phyloP scores from a whole-genome alignment of 768 basidiomycete species.

The Chalciporus piperatus region DNA sequence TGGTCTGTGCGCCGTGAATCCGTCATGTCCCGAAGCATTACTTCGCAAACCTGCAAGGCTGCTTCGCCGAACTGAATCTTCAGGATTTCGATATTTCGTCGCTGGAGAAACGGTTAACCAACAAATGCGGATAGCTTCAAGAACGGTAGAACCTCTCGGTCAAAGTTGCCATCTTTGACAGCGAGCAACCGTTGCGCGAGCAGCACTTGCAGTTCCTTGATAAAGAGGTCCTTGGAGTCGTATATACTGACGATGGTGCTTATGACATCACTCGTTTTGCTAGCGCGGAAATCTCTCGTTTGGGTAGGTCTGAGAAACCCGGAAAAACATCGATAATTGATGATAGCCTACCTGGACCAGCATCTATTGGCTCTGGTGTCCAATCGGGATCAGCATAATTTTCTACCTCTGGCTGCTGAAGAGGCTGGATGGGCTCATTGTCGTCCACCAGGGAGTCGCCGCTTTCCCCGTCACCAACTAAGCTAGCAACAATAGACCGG shows the following conservation, averaged over 20 bases:
- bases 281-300: conserved; percentile 79
- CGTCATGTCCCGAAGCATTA: conserved; percentile 97
- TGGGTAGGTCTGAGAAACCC: not conserved
- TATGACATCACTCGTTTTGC: conserved; percentile 89
- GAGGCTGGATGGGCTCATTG: conserved; percentile 72
- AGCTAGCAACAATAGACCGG: conserved; percentile 84
- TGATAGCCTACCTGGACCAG: conserved; percentile 72
- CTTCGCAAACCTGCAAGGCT: conserved; percentile 92
- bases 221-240: conserved; percentile 93
- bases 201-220: conserved; percentile 91
- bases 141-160: conserved; percentile 49
- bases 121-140: not conserved
- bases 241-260: conserved; percentile 97
- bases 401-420: conserved; percentile 74
- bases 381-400: conserved; percentile 91
- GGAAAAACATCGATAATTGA: not conserved
- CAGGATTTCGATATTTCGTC: conserved; percentile 88
- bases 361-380: conserved; percentile 96
- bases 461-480: conserved; percentile 83
- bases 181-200: conserved; percentile 84
- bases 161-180: conserved; percentile 76
- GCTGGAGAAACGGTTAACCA: conserved; percentile 42
- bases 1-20: conserved; percentile 89
- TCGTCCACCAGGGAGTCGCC: conserved; percentile 83
- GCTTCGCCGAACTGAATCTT: conserved; percentile 96